A percentile compares a stretch with the other conserved stretches of the same genome.
phyloP scores from a whole-genome alignment of 805 yeast species.

The Saccharomycodes ludwigii region DNA sequence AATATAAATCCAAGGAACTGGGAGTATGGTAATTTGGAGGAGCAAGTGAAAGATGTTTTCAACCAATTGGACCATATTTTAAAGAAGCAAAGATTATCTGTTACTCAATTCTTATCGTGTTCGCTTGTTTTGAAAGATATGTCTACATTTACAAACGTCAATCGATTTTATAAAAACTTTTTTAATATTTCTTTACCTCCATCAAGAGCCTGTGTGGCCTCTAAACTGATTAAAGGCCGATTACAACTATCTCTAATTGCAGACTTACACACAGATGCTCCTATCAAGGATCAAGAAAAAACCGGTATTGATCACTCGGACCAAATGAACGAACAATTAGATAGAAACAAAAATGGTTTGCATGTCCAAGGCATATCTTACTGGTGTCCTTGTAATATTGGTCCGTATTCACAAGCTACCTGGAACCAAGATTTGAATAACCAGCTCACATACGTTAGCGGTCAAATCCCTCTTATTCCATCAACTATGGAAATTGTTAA shows the following conservation, averaged over 20 bases:
- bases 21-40: constrained; percentile 17
- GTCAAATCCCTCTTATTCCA: constrained; percentile 85
- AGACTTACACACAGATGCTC: constrained; percentile 15
- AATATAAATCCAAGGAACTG: constrained; percentile 27
- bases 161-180: constrained; percentile 41
- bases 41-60: constrained; percentile 42
- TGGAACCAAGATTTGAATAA: constrained; percentile 31
- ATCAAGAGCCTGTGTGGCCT: constrained; percentile 73
- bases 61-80: constrained; percentile 28
- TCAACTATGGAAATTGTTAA: constrained; percentile 41
- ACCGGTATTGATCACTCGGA: too few species aligned
- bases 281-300: constrained; percentile 1
- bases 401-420: constrained; percentile 89
- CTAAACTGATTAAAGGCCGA: constrained; percentile 30
- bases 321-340: constrained; percentile 8
- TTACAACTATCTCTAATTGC: constrained; percentile 54
- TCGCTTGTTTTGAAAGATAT: constrained; percentile 53
- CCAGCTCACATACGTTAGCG: constrained; percentile 54
- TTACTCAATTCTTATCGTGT: constrained; percentile 43
- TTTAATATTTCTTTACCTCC: constrained; percentile 68
- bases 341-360: constrained; percentile 43
- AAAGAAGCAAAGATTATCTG: constrained; percentile 17
- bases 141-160: constrained; percentile 49
- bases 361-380: constrained; percentile 89
- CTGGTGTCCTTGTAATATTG: constrained; percentile 98